phyloP scores from a whole-genome alignment of 1,139 yeast species.

The Torulaspora globosa region DNA sequence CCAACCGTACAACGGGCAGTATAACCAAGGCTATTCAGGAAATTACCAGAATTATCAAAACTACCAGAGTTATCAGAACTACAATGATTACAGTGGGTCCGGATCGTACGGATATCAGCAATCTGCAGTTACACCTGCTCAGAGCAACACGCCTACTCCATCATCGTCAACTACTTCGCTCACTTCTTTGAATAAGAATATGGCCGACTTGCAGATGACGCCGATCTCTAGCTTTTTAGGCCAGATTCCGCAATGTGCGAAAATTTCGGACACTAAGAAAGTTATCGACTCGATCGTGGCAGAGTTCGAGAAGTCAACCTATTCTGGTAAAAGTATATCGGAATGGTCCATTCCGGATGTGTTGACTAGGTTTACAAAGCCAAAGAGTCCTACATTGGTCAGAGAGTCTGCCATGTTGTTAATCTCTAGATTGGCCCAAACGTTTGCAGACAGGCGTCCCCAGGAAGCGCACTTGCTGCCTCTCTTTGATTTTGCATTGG shows the following conservation, averaged over 20 bases:
- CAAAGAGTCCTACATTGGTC: constrained; percentile 67
- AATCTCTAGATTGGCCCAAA: constrained; percentile 63
- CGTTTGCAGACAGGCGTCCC: constrained; percentile 64
- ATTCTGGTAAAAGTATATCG: constrained; percentile 43
- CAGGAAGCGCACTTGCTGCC: constrained; percentile 69
- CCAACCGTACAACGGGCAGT: constrained; percentile 9
- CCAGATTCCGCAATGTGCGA: constrained; percentile 52
- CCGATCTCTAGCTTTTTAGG: constrained; percentile 64
- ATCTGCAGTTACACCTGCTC: constrained; percentile 30
- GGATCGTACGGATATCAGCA: constrained; percentile 24
- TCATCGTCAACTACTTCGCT: constrained; percentile 55
- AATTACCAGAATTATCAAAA: constrained; percentile 17
- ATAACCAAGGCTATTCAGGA: constrained; percentile 14
- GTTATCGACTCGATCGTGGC: constrained; percentile 57
- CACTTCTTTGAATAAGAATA: constrained; percentile 64
- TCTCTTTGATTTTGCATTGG: constrained; percentile 55
- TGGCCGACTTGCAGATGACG: constrained; percentile 60
- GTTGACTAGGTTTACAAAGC: constrained; percentile 59
- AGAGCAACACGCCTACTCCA: constrained; percentile 34
- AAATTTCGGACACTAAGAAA: constrained; percentile 61
- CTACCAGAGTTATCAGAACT: constrained; percentile 10
- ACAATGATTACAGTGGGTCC: constrained; percentile 9
- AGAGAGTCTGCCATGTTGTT: constrained; percentile 73
- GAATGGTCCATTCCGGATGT: constrained; percentile 67
- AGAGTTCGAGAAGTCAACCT: constrained; percentile 45